Conservation (phyloP, 768 basidiomycete genomes). For the Naganishia vaughanmartiniae region DNA sequence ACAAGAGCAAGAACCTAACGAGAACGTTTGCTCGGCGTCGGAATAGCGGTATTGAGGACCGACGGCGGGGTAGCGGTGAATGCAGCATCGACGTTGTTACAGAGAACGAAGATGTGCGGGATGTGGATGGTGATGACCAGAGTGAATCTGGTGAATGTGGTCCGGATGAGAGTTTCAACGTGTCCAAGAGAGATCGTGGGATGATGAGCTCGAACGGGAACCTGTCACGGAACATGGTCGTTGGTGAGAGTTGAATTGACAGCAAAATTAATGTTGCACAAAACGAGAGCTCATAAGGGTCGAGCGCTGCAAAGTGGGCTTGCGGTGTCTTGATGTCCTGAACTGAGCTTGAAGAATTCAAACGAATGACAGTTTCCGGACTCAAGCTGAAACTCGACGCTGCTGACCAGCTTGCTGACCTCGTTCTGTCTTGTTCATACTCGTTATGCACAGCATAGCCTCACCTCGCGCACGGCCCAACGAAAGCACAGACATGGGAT, state of each 20-base stretch:
- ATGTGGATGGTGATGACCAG: not conserved
- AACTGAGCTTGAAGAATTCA: too few species aligned
- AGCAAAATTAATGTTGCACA: not conserved
- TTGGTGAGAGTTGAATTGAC: not conserved
- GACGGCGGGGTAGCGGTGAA: not conserved
- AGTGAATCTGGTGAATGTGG: not conserved
- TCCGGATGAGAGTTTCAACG: not conserved
- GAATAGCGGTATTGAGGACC: slow-evolving; percentile 11
- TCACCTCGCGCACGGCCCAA: not conserved
- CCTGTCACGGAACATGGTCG: slow-evolving; percentile 6
- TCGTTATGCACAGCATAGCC: too few species aligned
- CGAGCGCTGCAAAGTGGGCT: not conserved
- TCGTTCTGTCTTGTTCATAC: too few species aligned
- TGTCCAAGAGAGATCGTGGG: slow-evolving; percentile 13
- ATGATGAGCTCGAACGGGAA: not conserved
- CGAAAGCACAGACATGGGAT: not conserved
- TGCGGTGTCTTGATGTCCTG: not conserved
- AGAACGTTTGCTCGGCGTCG: slow-evolving; percentile 5
- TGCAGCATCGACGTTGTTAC: not conserved
- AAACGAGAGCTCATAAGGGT: not conserved
- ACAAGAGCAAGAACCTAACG: slow-evolving; percentile 8
- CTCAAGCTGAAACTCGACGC: slow-evolving; percentile 5
- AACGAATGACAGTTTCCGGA: too few species aligned
- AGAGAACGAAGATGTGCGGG: not conserved
- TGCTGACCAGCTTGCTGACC: too few species aligned